Percentiles rank a stretch among this genome's conserved stretches.
phyloP scores from a whole-genome alignment of 768 basidiomycete species.

The Boletus barrowsii region DNA sequence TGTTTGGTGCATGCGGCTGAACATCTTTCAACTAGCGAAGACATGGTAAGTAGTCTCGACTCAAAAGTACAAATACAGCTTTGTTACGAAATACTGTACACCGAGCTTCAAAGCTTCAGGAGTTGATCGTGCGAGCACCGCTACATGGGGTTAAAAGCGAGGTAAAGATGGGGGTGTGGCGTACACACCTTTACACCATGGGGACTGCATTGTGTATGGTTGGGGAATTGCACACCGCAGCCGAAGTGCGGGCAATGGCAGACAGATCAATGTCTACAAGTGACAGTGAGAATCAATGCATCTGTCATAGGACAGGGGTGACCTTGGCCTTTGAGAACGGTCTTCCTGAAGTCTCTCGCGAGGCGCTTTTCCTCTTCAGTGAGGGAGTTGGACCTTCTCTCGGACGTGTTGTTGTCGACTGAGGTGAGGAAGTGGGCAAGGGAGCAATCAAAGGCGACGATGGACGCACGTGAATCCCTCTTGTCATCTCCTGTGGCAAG shows the following conservation, averaged over 20 bases:
- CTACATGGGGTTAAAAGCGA: neutral
- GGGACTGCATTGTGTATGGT: slow-evolving; percentile 15
- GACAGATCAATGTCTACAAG: slow-evolving; percentile 54
- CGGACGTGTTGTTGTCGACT: slow-evolving; percentile 30
- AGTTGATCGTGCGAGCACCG: too few relatives aligned
- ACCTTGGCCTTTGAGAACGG: slow-evolving; percentile 64
- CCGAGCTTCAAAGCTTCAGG: neutral
- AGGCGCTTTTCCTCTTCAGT: slow-evolving; percentile 64
- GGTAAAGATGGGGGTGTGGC: neutral
- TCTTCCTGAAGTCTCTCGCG: slow-evolving; percentile 69
- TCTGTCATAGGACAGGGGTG: neutral
- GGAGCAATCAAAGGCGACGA: neutral
- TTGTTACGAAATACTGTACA: slow-evolving; percentile 6
- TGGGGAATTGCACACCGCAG: slow-evolving; percentile 60
- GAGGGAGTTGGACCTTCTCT: slow-evolving; percentile 42
- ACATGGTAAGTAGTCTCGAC: neutral
- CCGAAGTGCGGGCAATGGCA: slow-evolving; percentile 81
- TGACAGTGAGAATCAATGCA: neutral
- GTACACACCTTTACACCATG: slow-evolving; percentile 20
- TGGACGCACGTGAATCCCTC: slow-evolving; percentile 21
- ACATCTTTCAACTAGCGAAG: neutral
- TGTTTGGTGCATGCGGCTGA: too few relatives aligned
- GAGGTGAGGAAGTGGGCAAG: slow-evolving; percentile 4
- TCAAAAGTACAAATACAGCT: slow-evolving; percentile 21
- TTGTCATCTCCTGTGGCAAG: slow-evolving; percentile 33